Evolutionary conservation across 305 asterid genomes (phyloP).

Genomic region (Fraxinus baroniana): DNA sequence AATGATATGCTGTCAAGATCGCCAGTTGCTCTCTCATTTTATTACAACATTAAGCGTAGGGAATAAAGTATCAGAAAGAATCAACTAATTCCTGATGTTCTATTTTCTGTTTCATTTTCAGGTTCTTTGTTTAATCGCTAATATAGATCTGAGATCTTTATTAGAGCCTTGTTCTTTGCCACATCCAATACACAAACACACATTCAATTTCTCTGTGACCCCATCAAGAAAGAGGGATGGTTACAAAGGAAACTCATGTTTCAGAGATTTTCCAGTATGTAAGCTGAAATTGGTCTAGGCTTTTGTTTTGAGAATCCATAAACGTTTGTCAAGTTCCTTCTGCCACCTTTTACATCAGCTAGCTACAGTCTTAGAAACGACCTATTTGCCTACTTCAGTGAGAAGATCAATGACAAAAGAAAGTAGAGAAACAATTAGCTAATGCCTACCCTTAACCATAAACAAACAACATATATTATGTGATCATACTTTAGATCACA

Average conservation of each 20-base stretch:
- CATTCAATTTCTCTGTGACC: neutral
- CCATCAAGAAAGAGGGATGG: neutral
- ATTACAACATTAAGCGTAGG: neutral
- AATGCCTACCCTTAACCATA: neutral
- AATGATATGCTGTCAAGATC: neutral
- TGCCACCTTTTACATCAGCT: neutral
- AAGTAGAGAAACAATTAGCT: neutral
- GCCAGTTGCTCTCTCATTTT: neutral
- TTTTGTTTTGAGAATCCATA: conserved; percentile 9
- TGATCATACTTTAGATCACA: neutral
- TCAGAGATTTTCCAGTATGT: neutral
- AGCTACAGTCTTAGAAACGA: neutral
- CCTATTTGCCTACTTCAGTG: conserved; percentile 2
- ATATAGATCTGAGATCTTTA: neutral
- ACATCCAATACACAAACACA: neutral
- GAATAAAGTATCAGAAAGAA: neutral
- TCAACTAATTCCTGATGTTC: neutral
- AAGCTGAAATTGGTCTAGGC: neutral
- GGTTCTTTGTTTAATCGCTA: neutral
- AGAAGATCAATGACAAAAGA: conserved; percentile 5
- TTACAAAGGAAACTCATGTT: neutral
- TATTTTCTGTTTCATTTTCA: neutral
- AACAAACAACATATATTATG: neutral
- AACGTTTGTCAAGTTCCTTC: neutral
- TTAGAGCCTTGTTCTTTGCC: neutral